Evolutionary conservation across 2,329 filamentous ascomycete species (phyloP).

Genomic region (Colletotrichum costaricense): DNA sequence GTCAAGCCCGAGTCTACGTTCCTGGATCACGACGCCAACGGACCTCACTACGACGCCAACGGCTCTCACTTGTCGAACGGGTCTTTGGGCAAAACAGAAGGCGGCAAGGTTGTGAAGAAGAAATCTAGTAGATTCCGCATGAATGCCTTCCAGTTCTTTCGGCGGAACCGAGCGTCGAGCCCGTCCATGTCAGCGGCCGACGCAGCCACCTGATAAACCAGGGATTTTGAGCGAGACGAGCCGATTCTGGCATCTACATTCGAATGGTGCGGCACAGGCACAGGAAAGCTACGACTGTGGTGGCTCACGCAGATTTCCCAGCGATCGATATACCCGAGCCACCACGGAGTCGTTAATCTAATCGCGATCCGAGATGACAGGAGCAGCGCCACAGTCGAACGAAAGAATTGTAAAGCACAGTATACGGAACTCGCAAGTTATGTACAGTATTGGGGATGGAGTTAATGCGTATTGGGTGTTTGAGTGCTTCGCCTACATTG

Average conservation of each 20-base stretch:
- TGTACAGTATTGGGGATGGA: constrained; percentile 35
- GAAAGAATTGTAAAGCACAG: constrained; percentile 31
- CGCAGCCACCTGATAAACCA: constrained; percentile 39
- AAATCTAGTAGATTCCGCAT: constrained; percentile 73
- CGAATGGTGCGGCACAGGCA: neutral
- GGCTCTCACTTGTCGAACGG: constrained; percentile 47
- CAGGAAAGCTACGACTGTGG: neutral
- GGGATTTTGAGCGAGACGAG: neutral
- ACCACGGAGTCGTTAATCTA: constrained; percentile 24
- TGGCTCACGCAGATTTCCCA: constrained; percentile 13
- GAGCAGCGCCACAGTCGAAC: constrained; percentile 10
- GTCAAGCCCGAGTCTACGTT: constrained; percentile 15
- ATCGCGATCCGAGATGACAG: constrained; percentile 9
- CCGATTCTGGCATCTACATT: neutral
- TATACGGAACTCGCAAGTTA: constrained; percentile 33
- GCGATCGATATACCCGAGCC: constrained; percentile 31
- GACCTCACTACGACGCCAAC: constrained; percentile 37
- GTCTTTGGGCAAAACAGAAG: constrained; percentile 58
- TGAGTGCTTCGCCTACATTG: constrained; percentile 16
- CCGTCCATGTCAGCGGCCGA: constrained; percentile 46
- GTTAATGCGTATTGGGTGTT: constrained; percentile 30
- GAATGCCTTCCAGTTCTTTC: constrained; percentile 69
- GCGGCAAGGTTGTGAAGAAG: constrained; percentile 65
- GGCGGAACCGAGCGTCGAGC: constrained; percentile 58
- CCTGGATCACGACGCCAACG: constrained; percentile 33